phyloP scores from a whole-genome alignment of 306 rosid species.

The Pyrus bretschneideri region DNA sequence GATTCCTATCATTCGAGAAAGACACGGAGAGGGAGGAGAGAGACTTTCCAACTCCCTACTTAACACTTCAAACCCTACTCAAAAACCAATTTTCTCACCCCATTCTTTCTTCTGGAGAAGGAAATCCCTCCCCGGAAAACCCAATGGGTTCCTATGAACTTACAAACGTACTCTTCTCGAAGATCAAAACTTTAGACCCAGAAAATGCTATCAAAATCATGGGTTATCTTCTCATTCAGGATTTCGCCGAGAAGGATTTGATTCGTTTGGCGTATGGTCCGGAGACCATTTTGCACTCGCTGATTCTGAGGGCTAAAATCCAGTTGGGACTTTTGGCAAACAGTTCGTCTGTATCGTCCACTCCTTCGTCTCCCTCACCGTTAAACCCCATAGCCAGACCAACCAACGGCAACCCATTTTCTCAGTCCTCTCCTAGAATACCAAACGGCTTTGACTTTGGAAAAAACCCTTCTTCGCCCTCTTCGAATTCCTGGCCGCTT shows the following conservation, averaged over 20 bases:
- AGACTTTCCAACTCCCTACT: slow-evolving; percentile 1
- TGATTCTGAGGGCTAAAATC: slow-evolving; percentile 44
- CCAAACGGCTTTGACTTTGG: slow-evolving; percentile 48
- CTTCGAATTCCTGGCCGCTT: slow-evolving; percentile 45
- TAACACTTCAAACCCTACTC: slow-evolving; percentile 8
- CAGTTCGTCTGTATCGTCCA: slow-evolving; percentile 28
- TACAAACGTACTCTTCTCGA: slow-evolving; percentile 45
- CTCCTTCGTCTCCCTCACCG: slow-evolving; percentile 45
- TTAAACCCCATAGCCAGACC: slow-evolving; percentile 66
- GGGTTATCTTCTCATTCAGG: slow-evolving; percentile 63
- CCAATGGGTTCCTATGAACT: slow-evolving; percentile 65
- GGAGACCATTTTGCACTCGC: slow-evolving; percentile 39
- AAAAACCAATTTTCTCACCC: neutral
- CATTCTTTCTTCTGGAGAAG: neutral
- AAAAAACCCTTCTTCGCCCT: slow-evolving; percentile 51
- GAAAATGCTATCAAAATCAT: slow-evolving; percentile 75
- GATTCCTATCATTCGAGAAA: slow-evolving; percentile 37
- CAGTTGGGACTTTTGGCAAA: slow-evolving; percentile 41
- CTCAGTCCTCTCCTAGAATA: slow-evolving; percentile 47
- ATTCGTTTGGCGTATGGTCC: slow-evolving; percentile 49
- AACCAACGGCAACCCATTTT: slow-evolving; percentile 41
- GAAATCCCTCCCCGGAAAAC: neutral
- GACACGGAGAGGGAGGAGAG: neutral
- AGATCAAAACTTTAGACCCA: slow-evolving; percentile 58
- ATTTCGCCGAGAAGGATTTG: slow-evolving; percentile 50